Evolutionary conservation across 2,329 filamentous ascomycete genomes (phyloP).

Genomic region (Penicillium sp.): DNA sequence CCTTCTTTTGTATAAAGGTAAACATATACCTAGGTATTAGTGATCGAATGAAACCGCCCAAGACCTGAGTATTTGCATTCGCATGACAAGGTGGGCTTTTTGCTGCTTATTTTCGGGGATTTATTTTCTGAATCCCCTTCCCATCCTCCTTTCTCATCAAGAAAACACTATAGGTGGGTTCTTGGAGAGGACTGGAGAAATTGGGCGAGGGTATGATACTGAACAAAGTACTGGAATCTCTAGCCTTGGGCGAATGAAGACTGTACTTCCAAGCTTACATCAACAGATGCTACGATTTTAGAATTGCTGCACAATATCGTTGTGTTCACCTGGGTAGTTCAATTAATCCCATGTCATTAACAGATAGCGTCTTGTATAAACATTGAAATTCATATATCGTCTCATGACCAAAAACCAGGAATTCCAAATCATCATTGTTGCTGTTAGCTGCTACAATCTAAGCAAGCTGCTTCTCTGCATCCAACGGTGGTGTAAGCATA

Average conservation of each 20-base stretch:
- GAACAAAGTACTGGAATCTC: too few relatives aligned
- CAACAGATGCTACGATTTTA: too few relatives aligned
- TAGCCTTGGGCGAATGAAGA: neutral
- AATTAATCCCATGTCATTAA: too few relatives aligned
- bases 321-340: too few relatives aligned
- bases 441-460: neutral
- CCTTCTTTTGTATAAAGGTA: conserved; percentile 9
- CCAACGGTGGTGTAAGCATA: conserved; percentile 34
- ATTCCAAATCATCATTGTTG: neutral
- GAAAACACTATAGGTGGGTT: conserved; percentile 36
- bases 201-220: neutral
- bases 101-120: neutral
- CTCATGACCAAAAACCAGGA: neutral
- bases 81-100: neutral
- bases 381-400: neutral
- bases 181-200: conserved; percentile 35
- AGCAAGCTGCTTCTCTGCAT: conserved; percentile 27
- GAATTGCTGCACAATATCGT: too few relatives aligned
- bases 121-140: conserved; percentile 10
- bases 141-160: conserved; percentile 37
- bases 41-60: conserved; percentile 11
- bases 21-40: conserved; percentile 10
- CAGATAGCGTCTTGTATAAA: too few relatives aligned
- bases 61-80: neutral
- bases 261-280: neutral